Conservation (phyloP, 257 asterid species). For the Penstemon davidsonii region DNA sequence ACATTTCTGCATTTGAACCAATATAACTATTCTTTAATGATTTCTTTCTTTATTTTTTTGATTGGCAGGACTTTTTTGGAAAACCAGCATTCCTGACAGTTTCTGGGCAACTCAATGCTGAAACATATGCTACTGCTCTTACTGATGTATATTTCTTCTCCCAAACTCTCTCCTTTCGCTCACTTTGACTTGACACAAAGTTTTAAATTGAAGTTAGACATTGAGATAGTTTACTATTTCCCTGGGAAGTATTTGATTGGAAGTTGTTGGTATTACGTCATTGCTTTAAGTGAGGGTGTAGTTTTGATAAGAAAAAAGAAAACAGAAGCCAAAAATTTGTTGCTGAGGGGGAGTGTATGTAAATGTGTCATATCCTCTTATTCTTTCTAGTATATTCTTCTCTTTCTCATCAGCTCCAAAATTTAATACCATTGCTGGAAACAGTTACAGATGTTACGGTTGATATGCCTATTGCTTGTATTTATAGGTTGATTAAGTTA, state of each 20-base stretch:
- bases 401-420: not conserved
- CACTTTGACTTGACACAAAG: no score
- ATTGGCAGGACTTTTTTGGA: constrained; percentile 90
- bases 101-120: constrained; percentile 97
- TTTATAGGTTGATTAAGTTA: constrained; percentile 23
- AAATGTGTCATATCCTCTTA: not conserved
- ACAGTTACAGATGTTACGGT: constrained; percentile 1
- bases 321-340: no score
- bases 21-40: constrained; percentile 8
- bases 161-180: not conserved
- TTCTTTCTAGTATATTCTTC: constrained; percentile 1
- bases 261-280: no score
- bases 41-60: constrained; percentile 18
- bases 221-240: no score
- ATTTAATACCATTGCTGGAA: constrained; percentile 16
- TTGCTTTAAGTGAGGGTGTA: no score
- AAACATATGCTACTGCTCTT: constrained; percentile 96
- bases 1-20: constrained; percentile 21
- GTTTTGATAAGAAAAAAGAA: no score
- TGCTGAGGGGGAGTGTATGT: no score
- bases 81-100: constrained; percentile 94
- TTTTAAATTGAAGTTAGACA: no score
- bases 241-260: no score
- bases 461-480: constrained; percentile 3
- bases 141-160: constrained; percentile 63